Evolutionary conservation across 768 basidiomycete genomes (phyloP).

Genomic region (Porpolomopsis calyptriformis): DNA sequence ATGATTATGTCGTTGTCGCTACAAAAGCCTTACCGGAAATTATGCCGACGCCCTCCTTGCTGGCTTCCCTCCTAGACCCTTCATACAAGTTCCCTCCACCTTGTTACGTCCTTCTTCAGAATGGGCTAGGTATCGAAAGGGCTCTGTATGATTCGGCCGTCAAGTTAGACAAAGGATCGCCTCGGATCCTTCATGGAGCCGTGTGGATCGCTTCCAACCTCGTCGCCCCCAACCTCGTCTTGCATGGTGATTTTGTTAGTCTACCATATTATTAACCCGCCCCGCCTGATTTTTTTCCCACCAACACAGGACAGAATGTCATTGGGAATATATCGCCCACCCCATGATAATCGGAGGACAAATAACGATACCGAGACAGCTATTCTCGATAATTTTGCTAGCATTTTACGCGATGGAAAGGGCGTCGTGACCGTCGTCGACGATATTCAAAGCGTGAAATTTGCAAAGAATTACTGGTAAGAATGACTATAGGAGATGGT

Average conservation of each 20-base stretch:
- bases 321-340: constrained; percentile 45
- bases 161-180: constrained; percentile 29
- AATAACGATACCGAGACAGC: constrained; percentile 35
- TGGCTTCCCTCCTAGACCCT: constrained; percentile 42
- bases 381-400: constrained; percentile 35
- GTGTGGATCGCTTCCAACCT: constrained; percentile 47
- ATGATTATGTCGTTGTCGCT: constrained; percentile 55
- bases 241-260: constrained; percentile 44
- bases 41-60: constrained; percentile 40
- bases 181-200: constrained; percentile 44
- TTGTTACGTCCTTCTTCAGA: constrained; percentile 55
- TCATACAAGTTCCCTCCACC: constrained; percentile 43
- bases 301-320: constrained; percentile 46
- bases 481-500: too few relatives aligned
- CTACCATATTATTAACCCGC: not conserved
- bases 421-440: constrained; percentile 35
- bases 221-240: constrained; percentile 34
- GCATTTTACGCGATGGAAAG: constrained; percentile 38
- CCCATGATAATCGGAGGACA: constrained; percentile 26
- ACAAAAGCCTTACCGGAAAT: constrained; percentile 69
- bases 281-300: not conserved
- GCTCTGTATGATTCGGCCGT: constrained; percentile 49
- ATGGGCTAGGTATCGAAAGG: constrained; percentile 60
- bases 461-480: constrained; percentile 56
- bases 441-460: constrained; percentile 56